Percentiles rank a stretch among this genome's conserved stretches.
Evolutionary conservation across 768 basidiomycete genomes (phyloP).

Genomic region (Mycena chlorophos): DNA sequence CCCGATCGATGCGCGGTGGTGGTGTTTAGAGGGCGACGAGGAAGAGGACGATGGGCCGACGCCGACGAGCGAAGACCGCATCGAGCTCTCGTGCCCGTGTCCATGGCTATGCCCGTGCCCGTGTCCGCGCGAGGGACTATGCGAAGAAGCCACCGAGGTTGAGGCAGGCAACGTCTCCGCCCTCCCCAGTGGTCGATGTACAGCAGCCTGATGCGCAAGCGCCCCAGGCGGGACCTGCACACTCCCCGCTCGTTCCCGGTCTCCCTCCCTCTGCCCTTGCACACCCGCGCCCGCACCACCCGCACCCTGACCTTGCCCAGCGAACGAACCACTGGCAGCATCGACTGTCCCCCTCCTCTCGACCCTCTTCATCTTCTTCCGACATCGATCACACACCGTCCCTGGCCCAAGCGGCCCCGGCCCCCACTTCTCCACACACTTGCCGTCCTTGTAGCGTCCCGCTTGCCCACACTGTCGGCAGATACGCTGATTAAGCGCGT

Average conservation of each 20-base stretch:
- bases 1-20: not conserved
- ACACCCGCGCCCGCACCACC: not conserved
- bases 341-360: conserved; percentile 62
- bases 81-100: conserved; percentile 3
- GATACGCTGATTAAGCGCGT: conserved; percentile 68
- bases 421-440: conserved; percentile 88
- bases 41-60: conserved; percentile 3
- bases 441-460: conserved; percentile 80
- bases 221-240: not conserved
- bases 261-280: conserved; percentile 7
- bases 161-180: not conserved
- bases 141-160: not conserved
- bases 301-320: not conserved
- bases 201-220: too few species aligned
- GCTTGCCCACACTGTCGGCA: conserved; percentile 74
- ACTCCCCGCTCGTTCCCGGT: not conserved
- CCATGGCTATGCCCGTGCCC: not conserved
- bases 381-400: conserved; percentile 81
- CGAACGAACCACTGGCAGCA: too few species aligned
- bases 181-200: not conserved
- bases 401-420: conserved; percentile 82
- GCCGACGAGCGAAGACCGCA: conserved; percentile 25
- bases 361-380: conserved; percentile 86
- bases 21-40: not conserved
- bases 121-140: not conserved